Evolutionary conservation across 352 stramenopile species (phyloP).

Genomic region (Pythium dissotocum): DNA sequence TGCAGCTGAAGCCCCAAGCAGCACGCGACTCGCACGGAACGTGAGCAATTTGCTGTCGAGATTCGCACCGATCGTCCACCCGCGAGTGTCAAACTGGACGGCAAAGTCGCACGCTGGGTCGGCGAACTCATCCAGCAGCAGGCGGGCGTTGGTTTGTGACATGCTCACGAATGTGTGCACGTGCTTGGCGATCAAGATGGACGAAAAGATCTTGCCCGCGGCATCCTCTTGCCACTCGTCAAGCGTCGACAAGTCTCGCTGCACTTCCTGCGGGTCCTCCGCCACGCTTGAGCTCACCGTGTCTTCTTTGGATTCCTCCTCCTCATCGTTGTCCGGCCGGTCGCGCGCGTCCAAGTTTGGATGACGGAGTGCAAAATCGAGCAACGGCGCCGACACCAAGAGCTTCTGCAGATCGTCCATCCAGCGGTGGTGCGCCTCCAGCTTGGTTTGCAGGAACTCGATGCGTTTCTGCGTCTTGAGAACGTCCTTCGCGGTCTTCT

Average conservation of each 20-base stretch:
- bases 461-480: conserved; percentile 43
- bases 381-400: conserved; percentile 51
- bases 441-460: conserved; percentile 41
- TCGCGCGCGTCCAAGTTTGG: neutral
- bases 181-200: conserved; percentile 37
- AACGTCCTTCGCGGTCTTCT: conserved; percentile 9
- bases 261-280: neutral
- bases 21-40: conserved; percentile 45
- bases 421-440: conserved; percentile 54
- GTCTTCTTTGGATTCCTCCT: neutral
- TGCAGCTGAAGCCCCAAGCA: conserved; percentile 23
- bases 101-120: conserved; percentile 32
- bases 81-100: conserved; percentile 40
- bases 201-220: conserved; percentile 25
- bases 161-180: conserved; percentile 27
- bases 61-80: conserved; percentile 49
- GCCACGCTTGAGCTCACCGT: neutral
- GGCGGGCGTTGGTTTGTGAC: conserved; percentile 36
- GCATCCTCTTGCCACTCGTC: conserved; percentile 29
- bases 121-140: conserved; percentile 35
- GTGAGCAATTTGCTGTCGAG: conserved; percentile 39
- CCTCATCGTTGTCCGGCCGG: neutral
- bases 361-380: conserved; percentile 29
- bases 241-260: conserved; percentile 11
- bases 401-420: conserved; percentile 45